Evolutionary conservation across 352 stramenopile genomes (phyloP), one percentile per base, ranked within the genome.

Genomic region (Bremia lactucae): DNA sequence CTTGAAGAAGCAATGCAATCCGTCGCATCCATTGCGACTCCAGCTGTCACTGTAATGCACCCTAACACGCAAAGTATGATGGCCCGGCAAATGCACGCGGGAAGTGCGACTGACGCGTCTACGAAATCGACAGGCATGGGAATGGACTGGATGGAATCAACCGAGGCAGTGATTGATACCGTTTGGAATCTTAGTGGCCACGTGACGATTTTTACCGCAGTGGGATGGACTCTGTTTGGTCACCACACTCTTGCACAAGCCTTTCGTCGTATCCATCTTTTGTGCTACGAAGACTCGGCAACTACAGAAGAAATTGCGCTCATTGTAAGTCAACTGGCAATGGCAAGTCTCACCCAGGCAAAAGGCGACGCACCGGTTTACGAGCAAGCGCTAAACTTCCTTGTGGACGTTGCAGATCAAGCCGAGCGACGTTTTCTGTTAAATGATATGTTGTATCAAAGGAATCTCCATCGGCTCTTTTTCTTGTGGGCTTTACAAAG

Each of bases 181-280:
- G 55, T 85, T 23, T 88, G 76, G 76, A 67, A 62, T 31, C 35
- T 88, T 20, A 75, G 75, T 29, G 71, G 72, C n/a, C 80, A 77
- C 55, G 49, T 72, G 1, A 61, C 53, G n/a, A 52, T 78, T 0
- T 66, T 67, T 5, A 46, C 62, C 8, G 59, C 71, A 1, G 46
- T 63, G 16, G 57, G 53, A 6, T 88, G 73, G 72, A 59, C 55
- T 13, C 19, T 85, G 13, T 72, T 77, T 19, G 76, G 76, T 0
- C 60, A 70, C 8, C 62, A 60, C 3, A 63, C 71, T 2, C 54
- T 88, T 13, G 57, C 54, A 2, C 41, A 72, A 14, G 45, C 67
- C 8, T 81, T 83, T 7, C 66, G 58, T 39, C 63, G 59, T 1
- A 47, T 88, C 8, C 62, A 82, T 43, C 55, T 70, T 10, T 20